phyloP scores from a whole-genome alignment of 148 eudicot genomes.

The Silene latifolia region DNA sequence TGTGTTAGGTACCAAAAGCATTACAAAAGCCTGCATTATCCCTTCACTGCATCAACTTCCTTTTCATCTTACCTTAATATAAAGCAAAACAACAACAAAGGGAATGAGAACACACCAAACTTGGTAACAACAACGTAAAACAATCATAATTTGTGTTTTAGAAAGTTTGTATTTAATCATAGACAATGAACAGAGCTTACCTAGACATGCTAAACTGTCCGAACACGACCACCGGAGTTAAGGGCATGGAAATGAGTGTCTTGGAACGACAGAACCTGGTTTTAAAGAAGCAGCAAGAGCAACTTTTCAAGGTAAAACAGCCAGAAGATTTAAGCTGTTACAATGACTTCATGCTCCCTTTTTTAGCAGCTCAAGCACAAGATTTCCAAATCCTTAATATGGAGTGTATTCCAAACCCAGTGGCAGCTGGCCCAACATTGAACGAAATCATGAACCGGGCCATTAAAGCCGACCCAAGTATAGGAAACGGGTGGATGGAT shows the following conservation, averaged over 20 bases:
- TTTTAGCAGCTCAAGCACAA: constrained; percentile 23
- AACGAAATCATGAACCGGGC: constrained; percentile 30
- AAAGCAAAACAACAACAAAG: constrained; percentile 27
- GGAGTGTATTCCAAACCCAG: constrained; percentile 11
- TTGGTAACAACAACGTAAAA: constrained; percentile 18
- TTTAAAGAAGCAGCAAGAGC: constrained; percentile 55
- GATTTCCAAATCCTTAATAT: constrained; percentile 19
- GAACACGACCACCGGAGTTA: constrained; percentile 27
- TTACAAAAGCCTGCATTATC: constrained; percentile 25
- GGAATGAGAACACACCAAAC: constrained; percentile 14
- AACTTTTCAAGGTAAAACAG: constrained; percentile 29
- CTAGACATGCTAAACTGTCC: constrained; percentile 44
- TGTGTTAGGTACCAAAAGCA: constrained; percentile 38
- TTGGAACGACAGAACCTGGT: constrained; percentile 59
- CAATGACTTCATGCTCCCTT: constrained; percentile 32
- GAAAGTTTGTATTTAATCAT: neutral
- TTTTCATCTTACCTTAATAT: constrained; percentile 27
- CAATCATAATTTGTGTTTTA: neutral
- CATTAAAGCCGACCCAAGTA: constrained; percentile 55
- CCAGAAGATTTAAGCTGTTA: constrained; percentile 33
- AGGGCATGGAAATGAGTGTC: constrained; percentile 54
- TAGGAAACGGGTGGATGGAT: constrained; percentile 50
- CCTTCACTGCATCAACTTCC: constrained; percentile 30
- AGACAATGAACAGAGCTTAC: constrained; percentile 36
- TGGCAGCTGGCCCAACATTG: constrained; percentile 18